Conservation (phyloP, 2,329 filamentous ascomycete species). For the Tolypocladium tropicale region DNA sequence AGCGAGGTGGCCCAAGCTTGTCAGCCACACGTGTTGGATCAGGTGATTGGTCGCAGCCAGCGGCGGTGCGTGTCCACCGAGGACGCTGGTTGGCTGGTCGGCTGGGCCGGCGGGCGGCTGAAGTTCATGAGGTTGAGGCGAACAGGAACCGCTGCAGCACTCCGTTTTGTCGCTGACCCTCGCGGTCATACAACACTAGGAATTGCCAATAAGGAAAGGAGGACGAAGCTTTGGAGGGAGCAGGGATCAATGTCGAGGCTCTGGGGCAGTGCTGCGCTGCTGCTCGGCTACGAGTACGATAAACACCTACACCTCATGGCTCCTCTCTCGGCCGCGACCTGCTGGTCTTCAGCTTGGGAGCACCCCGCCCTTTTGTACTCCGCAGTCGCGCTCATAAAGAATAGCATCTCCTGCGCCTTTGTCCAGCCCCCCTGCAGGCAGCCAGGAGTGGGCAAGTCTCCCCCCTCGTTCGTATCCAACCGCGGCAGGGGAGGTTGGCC, state of each 20-base stretch:
- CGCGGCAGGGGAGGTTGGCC: not conserved
- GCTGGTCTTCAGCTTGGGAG: not conserved
- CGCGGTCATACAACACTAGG: not conserved
- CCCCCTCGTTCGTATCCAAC: not conserved
- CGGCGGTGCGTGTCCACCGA: not conserved
- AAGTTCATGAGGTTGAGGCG: not conserved
- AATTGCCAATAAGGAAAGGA: not conserved
- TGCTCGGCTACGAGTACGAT: no score
- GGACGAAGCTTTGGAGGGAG: not conserved
- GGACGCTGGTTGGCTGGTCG: not conserved
- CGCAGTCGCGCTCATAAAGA: no score
- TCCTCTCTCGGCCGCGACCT: not conserved
- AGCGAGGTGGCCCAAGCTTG: not conserved
- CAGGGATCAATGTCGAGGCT: not conserved
- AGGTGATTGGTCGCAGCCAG: not conserved
- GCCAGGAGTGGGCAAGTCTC: not conserved
- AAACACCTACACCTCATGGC: not conserved
- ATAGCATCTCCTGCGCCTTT: not conserved
- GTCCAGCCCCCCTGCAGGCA: not conserved
- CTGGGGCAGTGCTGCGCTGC: not conserved
- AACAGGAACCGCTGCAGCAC: not conserved
- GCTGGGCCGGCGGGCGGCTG: not conserved
- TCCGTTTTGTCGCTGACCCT: not conserved
- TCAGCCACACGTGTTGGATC: not conserved
- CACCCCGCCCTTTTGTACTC: constrained; percentile 6